These are phyloP conservation scores for Trametes maxima DNA, from an alignment of 768 basidiomycete genomes.

Conservation along the genomic window DNA sequence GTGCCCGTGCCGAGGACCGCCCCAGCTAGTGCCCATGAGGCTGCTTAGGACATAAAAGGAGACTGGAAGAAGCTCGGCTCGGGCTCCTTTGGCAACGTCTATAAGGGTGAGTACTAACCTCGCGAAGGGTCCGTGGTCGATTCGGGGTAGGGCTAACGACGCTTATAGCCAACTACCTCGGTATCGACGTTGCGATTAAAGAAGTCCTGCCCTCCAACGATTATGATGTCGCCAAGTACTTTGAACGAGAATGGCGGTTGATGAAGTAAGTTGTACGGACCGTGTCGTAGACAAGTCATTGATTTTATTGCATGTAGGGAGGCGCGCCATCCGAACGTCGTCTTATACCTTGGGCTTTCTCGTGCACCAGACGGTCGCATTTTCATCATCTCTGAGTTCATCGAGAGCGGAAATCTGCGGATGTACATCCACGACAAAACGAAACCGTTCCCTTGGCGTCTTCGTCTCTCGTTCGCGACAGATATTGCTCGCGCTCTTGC, in stretches of 20 bases:
- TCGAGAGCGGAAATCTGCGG: slow-evolving; percentile 90
- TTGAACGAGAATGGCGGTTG: slow-evolving; percentile 96
- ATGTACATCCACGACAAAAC: slow-evolving; percentile 85
- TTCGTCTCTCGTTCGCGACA: slow-evolving; percentile 92
- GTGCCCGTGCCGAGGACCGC: slow-evolving; percentile 26
- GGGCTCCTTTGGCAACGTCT: slow-evolving; percentile 93
- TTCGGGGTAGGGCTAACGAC: not conserved
- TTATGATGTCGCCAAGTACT: slow-evolving; percentile 96
- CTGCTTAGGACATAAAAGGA: slow-evolving; percentile 76
- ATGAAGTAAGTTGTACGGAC: slow-evolving; percentile 66
- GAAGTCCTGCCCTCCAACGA: slow-evolving; percentile 90
- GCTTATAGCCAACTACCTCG: slow-evolving; percentile 79
- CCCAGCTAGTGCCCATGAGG: slow-evolving; percentile 12
- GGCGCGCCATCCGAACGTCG: slow-evolving; percentile 90
- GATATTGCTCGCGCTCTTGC: slow-evolving; percentile 95
- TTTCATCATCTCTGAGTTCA: slow-evolving; percentile 94
- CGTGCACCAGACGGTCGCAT: slow-evolving; percentile 85
- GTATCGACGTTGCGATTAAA: slow-evolving; percentile 95
- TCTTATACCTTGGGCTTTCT: slow-evolving; percentile 89
- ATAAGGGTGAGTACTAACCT: slow-evolving; percentile 61
- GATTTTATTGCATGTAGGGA: slow-evolving; percentile 47
- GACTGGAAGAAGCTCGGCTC: slow-evolving; percentile 88
- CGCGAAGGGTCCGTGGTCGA: slow-evolving; percentile 8
- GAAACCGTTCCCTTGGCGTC: slow-evolving; percentile 89
- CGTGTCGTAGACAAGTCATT: slow-evolving; percentile 1